These are phyloP conservation scores for Paraphoma sp. DNA, from an alignment of 2,329 filamentous ascomycete species.

Conservation along the genomic window DNA sequence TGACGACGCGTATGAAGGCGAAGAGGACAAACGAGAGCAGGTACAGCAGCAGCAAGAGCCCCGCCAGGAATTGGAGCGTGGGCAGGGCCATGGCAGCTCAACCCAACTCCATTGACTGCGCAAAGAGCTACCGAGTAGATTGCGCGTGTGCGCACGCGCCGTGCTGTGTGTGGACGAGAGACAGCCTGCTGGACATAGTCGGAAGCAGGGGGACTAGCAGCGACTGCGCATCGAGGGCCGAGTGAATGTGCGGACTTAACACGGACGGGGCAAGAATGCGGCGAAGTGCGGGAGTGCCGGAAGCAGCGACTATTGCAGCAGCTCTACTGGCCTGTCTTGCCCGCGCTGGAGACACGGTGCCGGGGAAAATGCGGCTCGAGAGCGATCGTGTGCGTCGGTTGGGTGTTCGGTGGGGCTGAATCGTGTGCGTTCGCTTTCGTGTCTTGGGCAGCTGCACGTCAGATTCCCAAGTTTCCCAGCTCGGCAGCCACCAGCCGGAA, in stretches of 20 bases:
- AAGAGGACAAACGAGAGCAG: conserved; percentile 92
- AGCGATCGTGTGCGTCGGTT: conserved; percentile 4
- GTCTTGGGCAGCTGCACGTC: conserved; percentile 17
- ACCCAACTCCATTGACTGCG: conserved; percentile 30
- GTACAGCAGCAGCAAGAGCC: conserved; percentile 84
- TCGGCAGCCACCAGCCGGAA: conserved; percentile 9
- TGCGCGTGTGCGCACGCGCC: conserved; percentile 34
- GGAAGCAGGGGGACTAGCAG: conserved; percentile 24
- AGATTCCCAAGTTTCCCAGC: conserved; percentile 21
- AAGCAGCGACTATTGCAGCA: conserved; percentile 3
- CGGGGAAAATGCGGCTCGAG: not conserved
- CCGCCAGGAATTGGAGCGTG: conserved; percentile 75
- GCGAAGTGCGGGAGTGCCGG: conserved; percentile 18
- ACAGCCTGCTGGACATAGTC: conserved; percentile 40
- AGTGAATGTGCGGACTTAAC: conserved; percentile 12
- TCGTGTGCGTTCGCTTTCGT: conserved; percentile 3
- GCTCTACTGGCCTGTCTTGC: not conserved
- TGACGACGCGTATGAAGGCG: conserved; percentile 88
- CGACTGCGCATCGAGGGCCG: conserved; percentile 20
- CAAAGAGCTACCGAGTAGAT: conserved; percentile 18
- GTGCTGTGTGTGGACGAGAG: conserved; percentile 27
- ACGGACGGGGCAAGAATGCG: conserved; percentile 17
- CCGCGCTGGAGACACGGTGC: not conserved
- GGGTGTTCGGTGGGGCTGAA: conserved; percentile 9
- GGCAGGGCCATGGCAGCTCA: conserved; percentile 53